phyloP scores from a whole-genome alignment of 495 filamentous ascomycete species.

The Penicillium cataractarum region DNA sequence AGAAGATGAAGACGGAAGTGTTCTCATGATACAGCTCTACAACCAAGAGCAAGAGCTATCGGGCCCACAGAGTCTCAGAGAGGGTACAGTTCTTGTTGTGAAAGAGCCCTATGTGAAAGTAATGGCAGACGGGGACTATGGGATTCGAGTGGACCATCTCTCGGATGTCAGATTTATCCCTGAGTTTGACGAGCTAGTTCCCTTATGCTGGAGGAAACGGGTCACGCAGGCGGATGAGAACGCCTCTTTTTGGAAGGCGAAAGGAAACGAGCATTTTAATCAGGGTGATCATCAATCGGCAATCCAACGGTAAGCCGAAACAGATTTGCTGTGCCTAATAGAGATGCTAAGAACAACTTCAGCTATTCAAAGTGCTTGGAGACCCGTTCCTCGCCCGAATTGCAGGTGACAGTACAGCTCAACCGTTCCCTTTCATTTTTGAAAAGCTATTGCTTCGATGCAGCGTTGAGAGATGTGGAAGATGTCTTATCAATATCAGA shows the following conservation, averaged over 20 bases:
- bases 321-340: background rate
- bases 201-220: conserved; percentile 37
- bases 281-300: conserved; percentile 20
- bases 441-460: conserved; percentile 48
- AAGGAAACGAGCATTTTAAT: conserved; percentile 42
- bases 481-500: conserved; percentile 26
- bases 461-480: conserved; percentile 49
- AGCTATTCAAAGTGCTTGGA: conserved; percentile 38
- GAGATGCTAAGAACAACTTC: conserved; percentile 10
- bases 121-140: conserved; percentile 39
- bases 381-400: too few relatives aligned
- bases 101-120: conserved; percentile 58
- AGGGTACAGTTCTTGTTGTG: conserved; percentile 42
- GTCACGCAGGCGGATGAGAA: conserved; percentile 19
- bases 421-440: conserved; percentile 55
- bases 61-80: conserved; percentile 27
- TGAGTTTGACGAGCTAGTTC: conserved; percentile 34
- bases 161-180: conserved; percentile 47
- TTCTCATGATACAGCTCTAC: conserved; percentile 51
- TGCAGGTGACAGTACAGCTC: conserved; percentile 23
- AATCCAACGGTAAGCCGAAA: conserved; percentile 30
- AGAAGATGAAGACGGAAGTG: conserved; percentile 54
- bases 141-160: conserved; percentile 56
- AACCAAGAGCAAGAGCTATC: conserved; percentile 36
- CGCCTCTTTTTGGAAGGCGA: conserved; percentile 40